Evolutionary conservation across 2,329 filamentous ascomycete genomes (phyloP).

Genomic region (Penicillium sp.): DNA sequence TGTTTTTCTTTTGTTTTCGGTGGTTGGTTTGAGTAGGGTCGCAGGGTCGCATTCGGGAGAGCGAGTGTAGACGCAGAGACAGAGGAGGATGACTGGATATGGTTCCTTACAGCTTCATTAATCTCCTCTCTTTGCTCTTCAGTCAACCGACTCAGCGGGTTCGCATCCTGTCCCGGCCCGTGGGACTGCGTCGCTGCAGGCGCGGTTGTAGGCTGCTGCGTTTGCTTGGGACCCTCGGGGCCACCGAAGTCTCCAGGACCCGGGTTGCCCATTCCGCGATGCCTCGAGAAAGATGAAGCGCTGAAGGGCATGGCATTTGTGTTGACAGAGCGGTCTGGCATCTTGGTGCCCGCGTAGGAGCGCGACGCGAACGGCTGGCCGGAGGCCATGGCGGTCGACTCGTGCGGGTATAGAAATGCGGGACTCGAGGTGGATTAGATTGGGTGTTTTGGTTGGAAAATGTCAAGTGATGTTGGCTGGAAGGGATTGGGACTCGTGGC

Average conservation of each 20-base stretch:
- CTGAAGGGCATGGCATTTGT: constrained; percentile 52
- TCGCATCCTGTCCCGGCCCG: constrained; percentile 54
- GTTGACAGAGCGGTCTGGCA: constrained; percentile 56
- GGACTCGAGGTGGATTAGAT: constrained; percentile 2
- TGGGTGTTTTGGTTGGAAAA: neutral
- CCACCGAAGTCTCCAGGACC: constrained; percentile 35
- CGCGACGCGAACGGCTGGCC: constrained; percentile 62
- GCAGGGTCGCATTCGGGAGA: neutral
- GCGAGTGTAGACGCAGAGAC: neutral
- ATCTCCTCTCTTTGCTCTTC: constrained; percentile 95
- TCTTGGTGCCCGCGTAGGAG: constrained; percentile 59
- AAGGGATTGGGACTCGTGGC: constrained; percentile 22
- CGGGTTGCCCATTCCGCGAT: constrained; percentile 40
- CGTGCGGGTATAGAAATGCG: constrained; percentile 9
- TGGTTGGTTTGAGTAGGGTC: neutral
- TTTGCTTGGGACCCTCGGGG: constrained; percentile 37
- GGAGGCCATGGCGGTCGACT: constrained; percentile 55
- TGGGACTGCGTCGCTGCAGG: constrained; percentile 50
- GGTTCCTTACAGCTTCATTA: constrained; percentile 77
- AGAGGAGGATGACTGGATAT: constrained; percentile 27
- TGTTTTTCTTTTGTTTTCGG: constrained; percentile 3
- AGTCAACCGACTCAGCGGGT: constrained; percentile 64
- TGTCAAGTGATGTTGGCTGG: constrained; percentile 4
- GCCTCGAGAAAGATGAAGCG: constrained; percentile 51
- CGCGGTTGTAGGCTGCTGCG: constrained; percentile 40